These are phyloP conservation scores for Epichloe amarillans DNA, from an alignment of 2,329 filamentous ascomycete genomes.

Conservation along the genomic window DNA sequence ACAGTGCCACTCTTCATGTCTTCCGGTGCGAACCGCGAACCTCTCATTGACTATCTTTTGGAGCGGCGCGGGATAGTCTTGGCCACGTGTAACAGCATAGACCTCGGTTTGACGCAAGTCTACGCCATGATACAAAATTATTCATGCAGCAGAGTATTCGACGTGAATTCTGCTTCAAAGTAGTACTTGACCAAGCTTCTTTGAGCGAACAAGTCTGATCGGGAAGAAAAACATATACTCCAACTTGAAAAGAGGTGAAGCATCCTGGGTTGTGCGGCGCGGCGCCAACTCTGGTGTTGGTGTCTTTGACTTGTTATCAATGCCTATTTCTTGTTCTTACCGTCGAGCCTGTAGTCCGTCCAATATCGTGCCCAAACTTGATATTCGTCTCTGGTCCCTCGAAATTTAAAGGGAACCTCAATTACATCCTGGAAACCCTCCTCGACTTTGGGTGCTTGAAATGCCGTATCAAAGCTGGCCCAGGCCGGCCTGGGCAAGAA, in stretches of 20 bases:
- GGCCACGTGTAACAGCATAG: no score
- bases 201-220: background rate
- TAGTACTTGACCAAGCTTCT: background rate
- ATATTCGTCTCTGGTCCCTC: constrained; percentile 55
- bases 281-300: background rate
- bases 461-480: constrained; percentile 57
- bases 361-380: constrained; percentile 66
- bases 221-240: no score
- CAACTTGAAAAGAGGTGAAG: no score
- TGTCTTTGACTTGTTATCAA: background rate
- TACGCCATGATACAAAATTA: no score
- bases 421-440: constrained; percentile 81
- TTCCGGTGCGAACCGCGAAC: no score
- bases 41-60: no score
- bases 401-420: constrained; percentile 62
- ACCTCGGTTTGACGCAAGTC: no score
- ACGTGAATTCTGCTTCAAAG: no score
- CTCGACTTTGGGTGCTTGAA: constrained; percentile 52
- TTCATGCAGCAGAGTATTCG: no score
- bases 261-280: background rate
- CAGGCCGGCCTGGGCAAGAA: constrained; percentile 72
- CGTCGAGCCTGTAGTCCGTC: constrained; percentile 31
- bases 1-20: no score
- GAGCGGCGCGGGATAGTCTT: no score
- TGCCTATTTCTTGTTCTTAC: background rate